Evolutionary conservation across 140 eudicot species (phyloP).

Genomic region (Stevia rebaudiana): DNA sequence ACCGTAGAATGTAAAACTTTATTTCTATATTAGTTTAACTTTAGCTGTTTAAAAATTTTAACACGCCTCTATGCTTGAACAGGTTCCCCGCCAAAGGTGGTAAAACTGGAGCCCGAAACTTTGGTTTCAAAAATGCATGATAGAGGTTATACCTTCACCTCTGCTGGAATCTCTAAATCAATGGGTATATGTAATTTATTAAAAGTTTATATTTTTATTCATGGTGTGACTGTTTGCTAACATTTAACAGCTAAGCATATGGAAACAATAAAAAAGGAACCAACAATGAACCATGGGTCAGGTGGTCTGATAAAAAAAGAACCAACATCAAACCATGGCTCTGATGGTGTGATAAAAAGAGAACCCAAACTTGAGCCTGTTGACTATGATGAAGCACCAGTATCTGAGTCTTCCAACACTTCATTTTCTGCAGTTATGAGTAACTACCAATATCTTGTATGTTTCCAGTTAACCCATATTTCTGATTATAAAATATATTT

Average conservation of each 20-base stretch:
- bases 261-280: conserved; percentile 7
- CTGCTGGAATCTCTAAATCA: neutral
- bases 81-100: conserved; percentile 12
- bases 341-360: neutral
- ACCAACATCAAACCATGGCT: neutral
- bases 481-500: neutral
- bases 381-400: conserved; percentile 19
- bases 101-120: conserved; percentile 12
- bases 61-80: conserved; percentile 10
- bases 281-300: neutral
- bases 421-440: conserved; percentile 32
- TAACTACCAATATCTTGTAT: conserved; percentile 36
- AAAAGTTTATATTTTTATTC: neutral
- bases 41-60: neutral
- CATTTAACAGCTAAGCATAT: conserved; percentile 5
- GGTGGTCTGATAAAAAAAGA: neutral
- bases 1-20: neutral
- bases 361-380: conserved; percentile 42
- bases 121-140: conserved; percentile 8
- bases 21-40: neutral
- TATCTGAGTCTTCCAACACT: conserved; percentile 5
- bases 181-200: neutral
- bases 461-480: conserved; percentile 6
- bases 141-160: neutral
- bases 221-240: conserved; percentile 11